phyloP scores from a whole-genome alignment of 2,329 filamentous ascomycete species.

The Ophiosphaerella narmari region DNA sequence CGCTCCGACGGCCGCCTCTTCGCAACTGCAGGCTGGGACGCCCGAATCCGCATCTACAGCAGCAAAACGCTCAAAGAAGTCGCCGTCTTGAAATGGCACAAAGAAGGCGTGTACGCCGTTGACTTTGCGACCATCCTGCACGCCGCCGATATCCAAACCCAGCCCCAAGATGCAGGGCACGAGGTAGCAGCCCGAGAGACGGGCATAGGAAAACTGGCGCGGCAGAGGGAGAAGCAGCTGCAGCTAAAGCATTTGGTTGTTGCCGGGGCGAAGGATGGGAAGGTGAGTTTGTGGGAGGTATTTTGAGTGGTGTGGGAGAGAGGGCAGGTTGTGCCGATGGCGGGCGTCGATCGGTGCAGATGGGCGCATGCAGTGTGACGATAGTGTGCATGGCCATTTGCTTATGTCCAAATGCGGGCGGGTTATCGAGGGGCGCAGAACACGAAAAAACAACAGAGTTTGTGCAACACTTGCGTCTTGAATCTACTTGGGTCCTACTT shows the following conservation, averaged over 20 bases:
- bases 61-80: constrained; percentile 80
- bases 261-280: constrained; percentile 90
- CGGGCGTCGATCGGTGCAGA: constrained; percentile 1
- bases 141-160: constrained; percentile 6
- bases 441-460: no score
- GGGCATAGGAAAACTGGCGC: constrained; percentile 30
- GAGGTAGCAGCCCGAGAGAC: constrained; percentile 13
- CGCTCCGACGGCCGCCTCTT: constrained; percentile 82
- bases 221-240: constrained; percentile 57
- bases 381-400: not conserved
- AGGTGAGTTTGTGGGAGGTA: constrained; percentile 93
- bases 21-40: constrained; percentile 92
- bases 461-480: no score
- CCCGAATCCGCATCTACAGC: constrained; percentile 78
- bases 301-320: constrained; percentile 55
- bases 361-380: constrained; percentile 5
- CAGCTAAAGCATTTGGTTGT: constrained; percentile 84
- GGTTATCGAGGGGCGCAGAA: no score
- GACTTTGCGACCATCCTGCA: constrained; percentile 64
- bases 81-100: constrained; percentile 93
- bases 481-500: no score
- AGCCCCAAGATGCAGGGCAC: not conserved
- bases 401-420: not conserved
- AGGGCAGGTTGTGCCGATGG: constrained; percentile 4
- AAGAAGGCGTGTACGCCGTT: constrained; percentile 81